Conservation (phyloP, 805 yeast genomes). For the Limtongozyma cylindracea region DNA sequence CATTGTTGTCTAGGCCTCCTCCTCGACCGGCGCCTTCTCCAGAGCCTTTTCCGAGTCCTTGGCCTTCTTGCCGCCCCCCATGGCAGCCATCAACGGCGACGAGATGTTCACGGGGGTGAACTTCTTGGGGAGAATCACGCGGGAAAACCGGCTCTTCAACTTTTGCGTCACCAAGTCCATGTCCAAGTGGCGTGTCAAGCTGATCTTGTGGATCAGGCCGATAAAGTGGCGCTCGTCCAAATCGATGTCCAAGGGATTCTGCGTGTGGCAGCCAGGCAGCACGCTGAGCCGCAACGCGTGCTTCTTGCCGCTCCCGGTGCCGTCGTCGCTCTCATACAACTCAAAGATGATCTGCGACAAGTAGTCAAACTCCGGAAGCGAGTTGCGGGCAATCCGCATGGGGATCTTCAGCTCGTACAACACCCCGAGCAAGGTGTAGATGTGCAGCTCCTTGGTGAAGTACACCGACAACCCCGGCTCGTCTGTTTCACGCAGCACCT, state of each 20-base stretch:
- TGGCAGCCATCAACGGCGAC: slow-evolving; percentile 20
- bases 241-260: slow-evolving; percentile 92
- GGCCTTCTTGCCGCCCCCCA: no score
- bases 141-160: slow-evolving; percentile 52
- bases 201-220: slow-evolving; percentile 80
- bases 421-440: slow-evolving; percentile 77
- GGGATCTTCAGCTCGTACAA: slow-evolving; percentile 83
- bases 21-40: no score
- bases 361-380: slow-evolving; percentile 89
- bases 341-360: slow-evolving; percentile 88
- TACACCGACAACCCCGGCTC: slow-evolving; percentile 73
- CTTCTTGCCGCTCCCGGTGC: slow-evolving; percentile 37
- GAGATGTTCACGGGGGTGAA: slow-evolving; percentile 76
- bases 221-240: slow-evolving; percentile 90
- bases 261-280: slow-evolving; percentile 96
- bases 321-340: slow-evolving; percentile 61
- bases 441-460: slow-evolving; percentile 93
- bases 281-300: slow-evolving; percentile 80
- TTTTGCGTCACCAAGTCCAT: slow-evolving; percentile 70
- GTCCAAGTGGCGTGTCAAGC: slow-evolving; percentile 81
- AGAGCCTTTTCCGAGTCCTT: no score
- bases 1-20: no score
- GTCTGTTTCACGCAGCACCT: no score
- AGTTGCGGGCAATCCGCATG: slow-evolving; percentile 86
- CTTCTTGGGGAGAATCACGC: slow-evolving; percentile 79